Evolutionary conservation across 2,329 filamentous ascomycete genomes (phyloP).

Genomic region (Aureobasidium sp.): DNA sequence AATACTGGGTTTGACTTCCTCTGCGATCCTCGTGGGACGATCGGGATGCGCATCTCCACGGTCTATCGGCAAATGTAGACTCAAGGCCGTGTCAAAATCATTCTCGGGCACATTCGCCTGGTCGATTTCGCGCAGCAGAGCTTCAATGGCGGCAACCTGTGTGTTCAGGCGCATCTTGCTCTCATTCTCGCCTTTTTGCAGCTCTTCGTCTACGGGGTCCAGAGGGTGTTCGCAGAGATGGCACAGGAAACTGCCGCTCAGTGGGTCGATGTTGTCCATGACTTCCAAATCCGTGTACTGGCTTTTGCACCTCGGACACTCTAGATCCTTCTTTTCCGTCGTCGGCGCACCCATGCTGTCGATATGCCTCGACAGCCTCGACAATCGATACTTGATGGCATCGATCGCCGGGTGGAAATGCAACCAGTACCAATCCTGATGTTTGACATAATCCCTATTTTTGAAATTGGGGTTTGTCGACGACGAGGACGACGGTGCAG

Average conservation of each 20-base stretch:
- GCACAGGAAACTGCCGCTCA: conserved; percentile 59
- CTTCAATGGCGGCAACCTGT: conserved; percentile 71
- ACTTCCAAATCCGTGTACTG: conserved; percentile 90
- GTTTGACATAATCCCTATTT: conserved; percentile 26
- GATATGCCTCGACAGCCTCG: conserved; percentile 79
- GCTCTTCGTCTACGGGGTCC: conserved; percentile 55
- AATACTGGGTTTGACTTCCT: conserved; percentile 28
- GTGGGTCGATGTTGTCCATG: conserved; percentile 61
- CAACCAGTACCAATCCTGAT: conserved; percentile 91
- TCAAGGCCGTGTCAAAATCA: conserved; percentile 63
- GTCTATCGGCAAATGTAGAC: conserved; percentile 55
- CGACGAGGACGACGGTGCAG: conserved; percentile 21
- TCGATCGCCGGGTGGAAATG: conserved; percentile 92
- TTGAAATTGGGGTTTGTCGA: conserved; percentile 22
- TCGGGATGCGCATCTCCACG: conserved; percentile 61
- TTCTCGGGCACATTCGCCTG: conserved; percentile 64
- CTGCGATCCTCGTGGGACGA: conserved; percentile 26
- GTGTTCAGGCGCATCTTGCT: conserved; percentile 68
- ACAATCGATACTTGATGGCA: conserved; percentile 90
- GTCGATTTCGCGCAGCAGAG: conserved; percentile 70
- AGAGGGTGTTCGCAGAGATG: conserved; percentile 65
- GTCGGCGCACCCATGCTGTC: conserved; percentile 75
- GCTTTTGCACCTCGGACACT: conserved; percentile 71
- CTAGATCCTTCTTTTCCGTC: conserved; percentile 82
- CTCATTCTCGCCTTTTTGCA: conserved; percentile 48